Base-by-base conservation (phyloP, 2,329 filamentous ascomycete genomes). In the Keithomyces neogunnii region DNA sequence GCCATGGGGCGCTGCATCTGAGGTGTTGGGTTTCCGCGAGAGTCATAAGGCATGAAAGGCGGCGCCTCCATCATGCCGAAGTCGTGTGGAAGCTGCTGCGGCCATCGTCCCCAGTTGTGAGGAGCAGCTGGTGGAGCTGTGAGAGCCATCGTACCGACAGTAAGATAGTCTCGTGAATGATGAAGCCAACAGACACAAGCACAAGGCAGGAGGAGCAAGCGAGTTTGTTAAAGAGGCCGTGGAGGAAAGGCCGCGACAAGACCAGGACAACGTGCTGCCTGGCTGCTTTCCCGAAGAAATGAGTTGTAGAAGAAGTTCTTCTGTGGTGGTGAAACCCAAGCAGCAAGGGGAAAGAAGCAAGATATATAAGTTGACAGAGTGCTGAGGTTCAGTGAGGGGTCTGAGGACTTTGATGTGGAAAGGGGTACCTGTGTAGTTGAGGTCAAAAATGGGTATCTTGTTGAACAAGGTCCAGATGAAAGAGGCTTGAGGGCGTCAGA, bases 51-150 rank as follows among this genome's bases (percentile, higher is more conserved):
- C 57, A 80, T 66, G 56, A 79, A 67, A 29, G 65, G 61, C 19
- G 70, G 66, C 30, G 68, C 59, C 46, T 76, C 74, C 69, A 80
- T 74, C 63, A 77, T 70, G 53, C 62, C 55, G 58, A 77, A 80
- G 38, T 76, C 73, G 47, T 64, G 59, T 11, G 66, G 67, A 44
- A 78, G 71, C 42, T 79, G 76, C 53, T 74, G 65, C 56, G 73
- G 66, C 75, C 77, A 81, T 58, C 76, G 76, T 59, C 70, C 74
- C 81, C 80, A 84, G 66, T 66, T 69, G 49, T 72, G 67, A 56
- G 69, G 60, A 45, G 67, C 67, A 53, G 72, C 65, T 51, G 72
- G 63, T 60, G 75, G 71, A 61, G 71, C 66, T 51, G 73, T 69
- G 59, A 78, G 69, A 58, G 74, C 73, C 75, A 81, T 69, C 53